phyloP scores from a whole-genome alignment of 1,284 basidiomycete species.

The Phenoliferia sp. region DNA sequence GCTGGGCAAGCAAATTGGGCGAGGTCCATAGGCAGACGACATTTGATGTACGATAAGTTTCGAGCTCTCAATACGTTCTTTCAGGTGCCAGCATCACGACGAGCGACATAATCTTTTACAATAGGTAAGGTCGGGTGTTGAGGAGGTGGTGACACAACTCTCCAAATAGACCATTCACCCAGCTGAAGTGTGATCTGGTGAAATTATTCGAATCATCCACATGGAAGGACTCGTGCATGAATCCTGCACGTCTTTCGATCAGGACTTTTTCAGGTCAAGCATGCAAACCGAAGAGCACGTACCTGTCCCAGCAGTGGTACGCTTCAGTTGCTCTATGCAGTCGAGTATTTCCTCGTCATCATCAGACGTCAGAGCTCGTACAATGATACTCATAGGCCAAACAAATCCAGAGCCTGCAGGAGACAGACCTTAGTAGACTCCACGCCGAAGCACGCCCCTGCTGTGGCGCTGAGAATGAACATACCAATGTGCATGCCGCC shows the following conservation, averaged over 20 bases:
- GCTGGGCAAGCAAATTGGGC: no score
- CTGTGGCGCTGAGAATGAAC: background rate
- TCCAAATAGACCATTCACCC: constrained; percentile 36
- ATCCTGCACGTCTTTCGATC: background rate
- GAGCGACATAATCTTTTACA: no score
- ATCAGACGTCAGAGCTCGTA: constrained; percentile 34
- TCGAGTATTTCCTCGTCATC: constrained; percentile 30
- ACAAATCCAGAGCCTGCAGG: constrained; percentile 23
- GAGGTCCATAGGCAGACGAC: no score
- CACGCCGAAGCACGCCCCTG: background rate
- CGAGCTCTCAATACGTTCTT: no score
- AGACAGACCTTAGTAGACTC: background rate
- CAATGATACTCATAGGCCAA: constrained; percentile 36
- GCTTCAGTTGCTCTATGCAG: constrained; percentile 28
- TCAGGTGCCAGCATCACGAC: no score
- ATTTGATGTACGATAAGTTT: no score
- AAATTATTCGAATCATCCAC: constrained; percentile 34
- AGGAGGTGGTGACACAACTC: constrained; percentile 30
- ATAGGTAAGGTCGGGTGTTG: background rate
- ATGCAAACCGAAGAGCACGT: background rate
- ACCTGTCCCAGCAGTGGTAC: constrained; percentile 34
- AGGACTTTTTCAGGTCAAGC: background rate
- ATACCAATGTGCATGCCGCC: constrained; percentile 33
- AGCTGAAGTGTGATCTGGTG: constrained; percentile 34
- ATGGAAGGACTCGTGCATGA: constrained; percentile 37